Evolutionary conservation across 305 asterid species (phyloP).

Genomic region (Rubia tinctorum): DNA sequence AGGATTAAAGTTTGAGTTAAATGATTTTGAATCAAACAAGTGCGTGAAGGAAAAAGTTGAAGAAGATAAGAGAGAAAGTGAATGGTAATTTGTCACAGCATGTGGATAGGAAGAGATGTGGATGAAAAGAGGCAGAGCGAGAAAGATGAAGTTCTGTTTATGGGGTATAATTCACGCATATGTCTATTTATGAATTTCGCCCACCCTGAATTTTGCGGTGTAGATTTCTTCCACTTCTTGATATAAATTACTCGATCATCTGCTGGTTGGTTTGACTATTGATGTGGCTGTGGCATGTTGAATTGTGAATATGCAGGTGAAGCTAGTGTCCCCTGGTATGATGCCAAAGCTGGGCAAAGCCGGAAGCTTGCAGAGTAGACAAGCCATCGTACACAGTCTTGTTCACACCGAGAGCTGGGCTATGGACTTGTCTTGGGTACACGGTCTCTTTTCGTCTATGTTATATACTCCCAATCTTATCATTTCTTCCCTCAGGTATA

Average conservation of each 20-base stretch:
- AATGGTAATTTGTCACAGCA: not conserved
- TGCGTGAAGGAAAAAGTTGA: no score
- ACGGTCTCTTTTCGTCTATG: not conserved
- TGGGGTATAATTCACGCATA: not conserved
- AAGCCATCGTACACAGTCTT: conserved; percentile 91
- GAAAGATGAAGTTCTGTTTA: not conserved
- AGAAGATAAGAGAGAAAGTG: no score
- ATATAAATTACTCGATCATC: not conserved
- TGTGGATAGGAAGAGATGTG: not conserved
- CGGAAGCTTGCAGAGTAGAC: conserved; percentile 96
- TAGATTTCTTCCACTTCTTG: not conserved
- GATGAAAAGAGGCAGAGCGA: not conserved
- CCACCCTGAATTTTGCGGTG: no score
- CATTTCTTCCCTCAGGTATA: not conserved
- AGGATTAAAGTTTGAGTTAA: not conserved
- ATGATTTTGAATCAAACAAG: no score
- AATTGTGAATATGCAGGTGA: conserved; percentile 45
- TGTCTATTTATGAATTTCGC: not conserved
- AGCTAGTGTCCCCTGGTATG: conserved; percentile 83
- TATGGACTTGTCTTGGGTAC: conserved; percentile 95
- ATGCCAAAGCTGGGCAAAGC: conserved; percentile 98
- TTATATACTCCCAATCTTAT: not conserved
- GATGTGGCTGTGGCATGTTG: not conserved
- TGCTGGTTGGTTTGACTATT: not conserved
- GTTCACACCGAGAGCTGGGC: conserved; percentile 99